These are phyloP conservation scores for Daldinia caldariorum DNA, from an alignment of 495 filamentous ascomycete species.

Conservation along the genomic window DNA sequence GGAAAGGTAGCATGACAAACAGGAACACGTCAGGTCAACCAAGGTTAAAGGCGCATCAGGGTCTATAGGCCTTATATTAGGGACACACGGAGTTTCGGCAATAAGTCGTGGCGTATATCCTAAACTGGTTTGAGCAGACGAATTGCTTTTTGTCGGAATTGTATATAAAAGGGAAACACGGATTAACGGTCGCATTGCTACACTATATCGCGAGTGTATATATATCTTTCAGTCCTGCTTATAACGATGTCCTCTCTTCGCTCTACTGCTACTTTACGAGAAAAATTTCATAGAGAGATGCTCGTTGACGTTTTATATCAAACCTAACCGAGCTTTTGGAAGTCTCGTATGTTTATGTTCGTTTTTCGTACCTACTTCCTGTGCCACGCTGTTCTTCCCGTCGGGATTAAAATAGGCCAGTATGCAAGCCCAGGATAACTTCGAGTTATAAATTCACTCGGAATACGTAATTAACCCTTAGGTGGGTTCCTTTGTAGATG, in stretches of 20 bases:
- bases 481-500: too few species aligned
- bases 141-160: constrained; percentile 3
- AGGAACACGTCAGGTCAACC: constrained; percentile 10
- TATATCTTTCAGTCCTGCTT: not conserved
- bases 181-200: not conserved
- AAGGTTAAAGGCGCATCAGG: not conserved
- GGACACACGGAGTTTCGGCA: constrained; percentile 22
- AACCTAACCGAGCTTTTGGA: too few species aligned
- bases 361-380: too few species aligned
- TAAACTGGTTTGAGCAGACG: not conserved
- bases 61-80: constrained; percentile 2
- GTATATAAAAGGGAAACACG: constrained; percentile 5
- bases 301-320: too few species aligned
- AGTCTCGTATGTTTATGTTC: too few species aligned
- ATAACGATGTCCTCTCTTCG: not conserved
- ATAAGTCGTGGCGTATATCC: not conserved
- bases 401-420: too few species aligned
- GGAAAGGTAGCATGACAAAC: constrained; percentile 28
- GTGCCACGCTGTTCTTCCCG: too few species aligned
- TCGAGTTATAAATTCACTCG: too few species aligned
- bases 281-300: not conserved
- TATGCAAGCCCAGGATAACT: too few species aligned
- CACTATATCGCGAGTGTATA: not conserved
- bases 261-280: not conserved
- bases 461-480: too few species aligned